These are phyloP conservation scores for Alternaria triticimaculans DNA, from an alignment of 2,329 filamentous ascomycete genomes.

Conservation along the genomic window DNA sequence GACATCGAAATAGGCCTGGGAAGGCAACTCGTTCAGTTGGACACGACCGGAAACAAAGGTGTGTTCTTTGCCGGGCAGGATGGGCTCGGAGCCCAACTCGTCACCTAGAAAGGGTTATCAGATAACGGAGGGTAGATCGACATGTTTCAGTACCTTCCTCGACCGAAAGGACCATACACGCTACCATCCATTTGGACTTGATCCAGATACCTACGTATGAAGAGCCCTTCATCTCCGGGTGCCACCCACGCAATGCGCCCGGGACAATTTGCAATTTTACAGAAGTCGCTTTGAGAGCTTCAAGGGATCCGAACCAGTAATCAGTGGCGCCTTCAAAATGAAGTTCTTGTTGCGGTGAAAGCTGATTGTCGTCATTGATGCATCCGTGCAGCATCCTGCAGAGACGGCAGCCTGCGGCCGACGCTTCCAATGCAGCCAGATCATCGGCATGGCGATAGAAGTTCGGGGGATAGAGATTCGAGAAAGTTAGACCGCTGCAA, in stretches of 20 bases:
- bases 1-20: background rate
- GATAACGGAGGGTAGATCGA: fast-evolving
- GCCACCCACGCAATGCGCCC: fast-evolving
- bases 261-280: background rate
- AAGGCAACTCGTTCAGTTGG: background rate
- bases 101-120: background rate
- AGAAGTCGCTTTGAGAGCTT: background rate
- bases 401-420: background rate
- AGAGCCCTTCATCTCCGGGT: background rate
- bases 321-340: background rate
- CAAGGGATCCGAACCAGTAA: no score
- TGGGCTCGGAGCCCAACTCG: background rate
- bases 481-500: background rate
- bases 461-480: background rate
- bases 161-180: background rate
- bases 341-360: fast-evolving
- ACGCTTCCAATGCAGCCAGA: background rate
- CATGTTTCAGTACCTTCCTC: background rate
- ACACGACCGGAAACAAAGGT: background rate
- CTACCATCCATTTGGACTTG: fast-evolving
- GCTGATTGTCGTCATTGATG: background rate
- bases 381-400: background rate
- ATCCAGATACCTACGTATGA: background rate
- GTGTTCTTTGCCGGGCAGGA: background rate
- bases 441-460: background rate